These are phyloP conservation scores for Aspergillus felis DNA, from an alignment of 2,329 filamentous ascomycete species.

Conservation along the genomic window DNA sequence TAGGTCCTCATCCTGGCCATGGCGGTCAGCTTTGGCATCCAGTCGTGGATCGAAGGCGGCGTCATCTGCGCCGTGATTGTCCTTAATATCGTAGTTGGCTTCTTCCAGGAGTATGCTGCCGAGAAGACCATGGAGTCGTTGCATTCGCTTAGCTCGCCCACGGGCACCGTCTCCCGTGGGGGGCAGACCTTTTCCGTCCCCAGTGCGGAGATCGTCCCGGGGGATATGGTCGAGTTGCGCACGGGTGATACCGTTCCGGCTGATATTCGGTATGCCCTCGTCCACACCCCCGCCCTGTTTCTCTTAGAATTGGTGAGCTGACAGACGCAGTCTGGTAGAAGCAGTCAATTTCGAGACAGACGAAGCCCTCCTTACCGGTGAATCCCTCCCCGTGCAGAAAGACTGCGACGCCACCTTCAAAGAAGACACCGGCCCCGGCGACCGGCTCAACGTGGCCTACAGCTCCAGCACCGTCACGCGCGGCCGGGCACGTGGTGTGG, in stretches of 20 bases:
- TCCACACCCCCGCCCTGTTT: too few species aligned
- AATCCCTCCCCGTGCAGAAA: constrained; percentile 59
- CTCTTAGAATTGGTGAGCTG: too few species aligned
- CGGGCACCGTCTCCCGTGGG: constrained; percentile 55
- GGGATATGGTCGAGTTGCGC: constrained; percentile 55
- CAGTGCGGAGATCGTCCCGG: constrained; percentile 58
- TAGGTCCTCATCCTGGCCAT: constrained; percentile 75
- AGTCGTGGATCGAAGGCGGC: constrained; percentile 57
- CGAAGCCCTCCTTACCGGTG: constrained; percentile 60
- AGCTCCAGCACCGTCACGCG: constrained; percentile 60
- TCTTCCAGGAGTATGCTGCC: constrained; percentile 59
- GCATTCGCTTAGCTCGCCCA: constrained; percentile 54
- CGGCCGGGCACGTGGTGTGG: constrained; percentile 57
- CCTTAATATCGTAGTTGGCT: constrained; percentile 56
- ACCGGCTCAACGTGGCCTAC: constrained; percentile 60
- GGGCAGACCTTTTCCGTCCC: constrained; percentile 53
- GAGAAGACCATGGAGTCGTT: constrained; percentile 61
- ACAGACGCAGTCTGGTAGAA: constrained; percentile 48
- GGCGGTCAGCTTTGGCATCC: constrained; percentile 57
- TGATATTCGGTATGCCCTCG: constrained; percentile 43
- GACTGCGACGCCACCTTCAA: constrained; percentile 44
- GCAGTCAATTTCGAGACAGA: constrained; percentile 74
- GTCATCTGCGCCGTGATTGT: constrained; percentile 58
- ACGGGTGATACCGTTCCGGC: constrained; percentile 59
- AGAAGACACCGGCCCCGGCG: constrained; percentile 53